Evolutionary conservation across 495 filamentous ascomycete species (phyloP).

Genomic region (Annulohypoxylon stygium): DNA sequence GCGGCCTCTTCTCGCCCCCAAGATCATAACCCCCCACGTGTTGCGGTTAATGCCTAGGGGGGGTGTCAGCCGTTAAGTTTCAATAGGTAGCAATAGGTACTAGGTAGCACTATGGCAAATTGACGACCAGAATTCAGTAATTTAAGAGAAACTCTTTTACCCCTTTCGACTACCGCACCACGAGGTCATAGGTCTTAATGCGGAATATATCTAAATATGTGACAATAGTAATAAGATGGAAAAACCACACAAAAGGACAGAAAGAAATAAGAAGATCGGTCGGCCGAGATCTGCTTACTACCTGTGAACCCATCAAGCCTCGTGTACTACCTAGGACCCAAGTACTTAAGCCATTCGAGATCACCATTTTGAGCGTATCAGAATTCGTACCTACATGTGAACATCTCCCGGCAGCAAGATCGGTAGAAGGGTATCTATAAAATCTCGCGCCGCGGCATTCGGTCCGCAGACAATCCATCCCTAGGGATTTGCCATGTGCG

Average conservation of each 20-base stretch:
- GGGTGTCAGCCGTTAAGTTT: background rate
- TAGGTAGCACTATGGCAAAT: background rate
- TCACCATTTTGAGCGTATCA: background rate
- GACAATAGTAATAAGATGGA: background rate
- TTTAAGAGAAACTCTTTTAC: constrained; percentile 8
- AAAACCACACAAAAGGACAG: constrained; percentile 1
- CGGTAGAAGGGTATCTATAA: constrained; percentile 1
- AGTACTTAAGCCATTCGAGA: background rate
- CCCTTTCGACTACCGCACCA: background rate
- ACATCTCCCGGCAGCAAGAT: background rate
- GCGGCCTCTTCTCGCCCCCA: background rate
- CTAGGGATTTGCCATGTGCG: constrained; percentile 29
- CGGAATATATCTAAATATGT: background rate
- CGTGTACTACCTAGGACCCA: background rate
- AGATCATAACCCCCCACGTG: constrained; percentile 4
- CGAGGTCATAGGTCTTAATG: background rate
- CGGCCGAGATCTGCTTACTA: constrained; percentile 24
- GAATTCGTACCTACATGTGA: background rate
- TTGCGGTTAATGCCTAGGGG: background rate
- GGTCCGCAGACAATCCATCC: background rate
- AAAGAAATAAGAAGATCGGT: background rate
- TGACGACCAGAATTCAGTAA: background rate
- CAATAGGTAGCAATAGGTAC: background rate
- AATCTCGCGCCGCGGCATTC: background rate
- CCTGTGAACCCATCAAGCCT: background rate